Percentiles rank a stretch among this genome's conserved stretches.
phyloP scores from a whole-genome alignment of 768 basidiomycete species.

The Tricholoma sp. region DNA sequence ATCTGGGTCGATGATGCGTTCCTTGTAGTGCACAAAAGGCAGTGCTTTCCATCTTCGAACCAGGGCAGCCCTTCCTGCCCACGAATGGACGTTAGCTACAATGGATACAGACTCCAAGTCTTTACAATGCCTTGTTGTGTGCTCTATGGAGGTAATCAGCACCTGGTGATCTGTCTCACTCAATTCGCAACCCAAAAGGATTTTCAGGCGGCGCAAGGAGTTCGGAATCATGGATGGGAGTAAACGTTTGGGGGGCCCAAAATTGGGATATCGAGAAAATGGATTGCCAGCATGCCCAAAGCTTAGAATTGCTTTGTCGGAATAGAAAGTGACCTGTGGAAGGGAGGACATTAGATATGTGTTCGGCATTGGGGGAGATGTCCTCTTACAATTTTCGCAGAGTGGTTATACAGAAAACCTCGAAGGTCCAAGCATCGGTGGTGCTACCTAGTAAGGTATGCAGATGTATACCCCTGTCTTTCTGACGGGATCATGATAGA shows the following conservation, averaged over 20 bases:
- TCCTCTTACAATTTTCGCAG: not conserved
- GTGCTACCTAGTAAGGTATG: not conserved
- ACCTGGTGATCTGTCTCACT: not conserved
- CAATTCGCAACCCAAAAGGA: not conserved
- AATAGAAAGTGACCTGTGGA: not conserved
- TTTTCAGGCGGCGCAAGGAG: not conserved
- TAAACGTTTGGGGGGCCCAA: no score
- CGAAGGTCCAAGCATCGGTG: slow-evolving; percentile 1
- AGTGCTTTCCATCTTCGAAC: not conserved
- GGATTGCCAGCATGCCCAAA: not conserved
- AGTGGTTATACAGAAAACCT: not conserved
- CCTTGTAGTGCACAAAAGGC: slow-evolving; percentile 1
- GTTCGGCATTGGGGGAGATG: not conserved
- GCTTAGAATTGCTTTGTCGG: not conserved
- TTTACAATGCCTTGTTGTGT: not conserved
- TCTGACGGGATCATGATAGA: not conserved
- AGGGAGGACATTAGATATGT: not conserved
- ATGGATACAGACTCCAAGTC: not conserved
- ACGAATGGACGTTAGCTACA: not conserved
- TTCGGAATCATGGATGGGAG: not conserved
- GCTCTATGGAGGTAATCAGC: not conserved
- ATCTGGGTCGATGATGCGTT: slow-evolving; percentile 1
- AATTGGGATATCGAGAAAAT: no score
- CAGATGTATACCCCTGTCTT: not conserved
- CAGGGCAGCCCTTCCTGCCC: not conserved